phyloP scores from a whole-genome alignment of 345 rosid species.

The Salix caprea region DNA sequence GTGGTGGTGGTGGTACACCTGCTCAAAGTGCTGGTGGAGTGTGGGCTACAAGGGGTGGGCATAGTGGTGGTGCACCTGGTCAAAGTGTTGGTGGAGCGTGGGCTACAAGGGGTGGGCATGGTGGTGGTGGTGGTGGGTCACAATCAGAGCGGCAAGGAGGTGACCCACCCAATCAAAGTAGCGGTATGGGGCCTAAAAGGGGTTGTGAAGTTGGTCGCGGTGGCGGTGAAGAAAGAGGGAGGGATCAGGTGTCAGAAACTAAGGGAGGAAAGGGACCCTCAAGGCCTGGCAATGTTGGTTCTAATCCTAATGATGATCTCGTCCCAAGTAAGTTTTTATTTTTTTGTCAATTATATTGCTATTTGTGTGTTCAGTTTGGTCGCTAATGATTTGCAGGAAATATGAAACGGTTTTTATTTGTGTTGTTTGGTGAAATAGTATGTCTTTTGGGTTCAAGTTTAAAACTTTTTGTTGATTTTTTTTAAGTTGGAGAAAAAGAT shows the following conservation, averaged over 20 bases:
- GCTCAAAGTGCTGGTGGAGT: too few species aligned
- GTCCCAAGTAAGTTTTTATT: background rate
- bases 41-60: too few species aligned
- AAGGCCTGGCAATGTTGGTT: background rate
- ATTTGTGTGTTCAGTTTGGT: background rate
- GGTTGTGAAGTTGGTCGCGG: background rate
- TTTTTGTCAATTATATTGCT: background rate
- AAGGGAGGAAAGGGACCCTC: background rate
- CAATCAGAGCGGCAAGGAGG: background rate
- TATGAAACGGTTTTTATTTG: background rate
- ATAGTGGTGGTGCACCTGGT: background rate
- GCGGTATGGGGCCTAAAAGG: background rate
- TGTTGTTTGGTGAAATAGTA: background rate
- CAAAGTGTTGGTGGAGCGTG: background rate
- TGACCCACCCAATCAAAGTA: background rate
- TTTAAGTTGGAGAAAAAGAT: background rate
- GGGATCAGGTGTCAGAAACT: background rate
- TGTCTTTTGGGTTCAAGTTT: background rate
- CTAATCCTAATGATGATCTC: background rate
- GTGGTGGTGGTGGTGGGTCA: background rate
- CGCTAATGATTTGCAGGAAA: background rate
- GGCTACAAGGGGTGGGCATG: background rate
- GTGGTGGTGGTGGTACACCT: background rate
- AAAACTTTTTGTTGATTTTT: background rate
- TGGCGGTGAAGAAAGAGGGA: background rate